Evolutionary conservation across 1,139 yeast species (phyloP), one percentile per base, ranked within the genome.

Genomic region (Lodderomyces margitis): DNA sequence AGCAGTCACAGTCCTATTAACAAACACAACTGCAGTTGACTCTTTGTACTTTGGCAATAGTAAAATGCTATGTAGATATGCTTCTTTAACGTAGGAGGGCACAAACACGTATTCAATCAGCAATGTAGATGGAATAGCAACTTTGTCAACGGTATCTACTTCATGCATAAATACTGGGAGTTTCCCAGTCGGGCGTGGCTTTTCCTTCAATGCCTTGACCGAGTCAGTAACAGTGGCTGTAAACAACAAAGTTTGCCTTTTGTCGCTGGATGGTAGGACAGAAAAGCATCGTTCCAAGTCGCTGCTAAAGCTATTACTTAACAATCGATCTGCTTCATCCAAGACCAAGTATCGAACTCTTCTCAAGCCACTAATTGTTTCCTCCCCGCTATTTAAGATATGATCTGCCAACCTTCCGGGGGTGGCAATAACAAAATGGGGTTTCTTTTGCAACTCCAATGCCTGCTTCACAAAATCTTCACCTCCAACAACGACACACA

Each of bases 381-480:
- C 98, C 44, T 87, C 95, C 12, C 97, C 97, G 58, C 94, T 86
- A 55, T 83, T 80, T 48, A 85, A 64, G 23, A 92, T 83, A 62
- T 92, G 98, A 58, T 88, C 96, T 0, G 98, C 98, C 48, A 92
- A 68, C 58, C 99, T 73, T 7, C 99, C 99, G 0, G 99, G 99
- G 0, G 99, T 92, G 1, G 98, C 98, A 50, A 92, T 84, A 25
- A 92, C 89, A 55, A 92, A 86, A 66, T 94, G 98, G 0, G 98
- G 98, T 53, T 82, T 81, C 44, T 75, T 78, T 57, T 87, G 94
- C 33, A 92, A 70, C 51, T 81, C 84, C 33, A 89, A 65, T 1
- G 96, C 86, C 63, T 92, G 98, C 37, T 83, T 74, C 11, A 89
- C 82, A 68, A 91, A 87, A 59, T 89, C 95, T 55, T 87, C 95